Conservation (phyloP, 257 asterid species). For the Capsicum pubescens region DNA sequence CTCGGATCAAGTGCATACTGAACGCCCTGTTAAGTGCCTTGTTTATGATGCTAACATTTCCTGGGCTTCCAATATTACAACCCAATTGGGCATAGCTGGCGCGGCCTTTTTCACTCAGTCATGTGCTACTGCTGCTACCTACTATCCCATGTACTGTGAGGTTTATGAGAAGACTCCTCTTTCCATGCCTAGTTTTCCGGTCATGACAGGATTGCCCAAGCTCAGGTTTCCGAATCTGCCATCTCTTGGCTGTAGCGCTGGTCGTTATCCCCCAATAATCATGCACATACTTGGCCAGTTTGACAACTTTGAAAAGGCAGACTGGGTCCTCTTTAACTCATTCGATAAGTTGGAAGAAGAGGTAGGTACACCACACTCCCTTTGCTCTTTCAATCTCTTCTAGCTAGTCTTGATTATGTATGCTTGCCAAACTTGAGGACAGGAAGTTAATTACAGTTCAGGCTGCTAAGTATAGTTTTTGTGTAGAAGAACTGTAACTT, state of each 20-base stretch:
- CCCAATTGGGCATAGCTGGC: slow-evolving; percentile 40
- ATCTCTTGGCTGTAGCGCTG: slow-evolving; percentile 56
- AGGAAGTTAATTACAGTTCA: background rate
- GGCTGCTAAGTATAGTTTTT: background rate
- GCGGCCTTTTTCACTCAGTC: slow-evolving; percentile 69
- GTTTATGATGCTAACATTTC: slow-evolving; percentile 61
- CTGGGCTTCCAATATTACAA: slow-evolving; percentile 54
- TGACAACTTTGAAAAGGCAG: slow-evolving; percentile 50
- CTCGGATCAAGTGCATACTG: slow-evolving; percentile 36
- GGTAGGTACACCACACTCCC: slow-evolving; percentile 37
- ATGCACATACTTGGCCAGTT: slow-evolving; percentile 52
- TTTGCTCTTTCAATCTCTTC: slow-evolving; percentile 17
- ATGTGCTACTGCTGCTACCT: slow-evolving; percentile 57
- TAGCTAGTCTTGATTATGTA: background rate
- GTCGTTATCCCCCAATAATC: slow-evolving; percentile 51
- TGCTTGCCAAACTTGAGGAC: background rate
- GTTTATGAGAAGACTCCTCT: slow-evolving; percentile 39
- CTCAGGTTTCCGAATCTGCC: slow-evolving; percentile 52
- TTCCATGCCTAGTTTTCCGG: slow-evolving; percentile 39
- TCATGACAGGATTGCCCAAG: slow-evolving; percentile 45
- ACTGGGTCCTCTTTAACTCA: slow-evolving; percentile 73
- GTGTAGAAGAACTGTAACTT: slow-evolving; percentile 4
- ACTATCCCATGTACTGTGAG: slow-evolving; percentile 60
- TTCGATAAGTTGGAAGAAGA: slow-evolving; percentile 58
- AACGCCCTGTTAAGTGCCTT: slow-evolving; percentile 53